phyloP scores from a whole-genome alignment of 805 yeast species.

The Ogataea philodendri region DNA sequence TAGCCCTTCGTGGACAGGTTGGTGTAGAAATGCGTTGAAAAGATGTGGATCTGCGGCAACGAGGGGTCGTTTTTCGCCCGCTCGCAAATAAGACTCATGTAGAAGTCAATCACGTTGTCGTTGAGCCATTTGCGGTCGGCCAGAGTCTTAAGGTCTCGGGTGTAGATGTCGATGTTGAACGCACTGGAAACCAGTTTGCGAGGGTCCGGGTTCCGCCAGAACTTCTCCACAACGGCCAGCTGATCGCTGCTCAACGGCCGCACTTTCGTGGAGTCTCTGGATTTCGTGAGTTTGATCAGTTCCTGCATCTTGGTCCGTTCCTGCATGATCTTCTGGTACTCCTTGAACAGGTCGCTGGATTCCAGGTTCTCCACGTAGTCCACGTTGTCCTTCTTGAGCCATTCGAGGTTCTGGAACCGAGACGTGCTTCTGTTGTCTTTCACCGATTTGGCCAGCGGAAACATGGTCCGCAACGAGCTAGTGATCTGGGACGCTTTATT shows the following conservation, averaged over 20 bases:
- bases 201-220: conserved; percentile 32
- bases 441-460: conserved; percentile 7
- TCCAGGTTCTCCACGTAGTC: conserved; percentile 33
- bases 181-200: conserved; percentile 33
- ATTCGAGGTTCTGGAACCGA: conserved; percentile 31
- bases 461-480: conserved; percentile 15
- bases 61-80: conserved; percentile 26
- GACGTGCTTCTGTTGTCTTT: conserved; percentile 19
- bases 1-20: conserved; percentile 72
- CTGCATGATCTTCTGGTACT: conserved; percentile 43
- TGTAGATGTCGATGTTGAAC: conserved; percentile 56
- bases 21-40: conserved; percentile 87
- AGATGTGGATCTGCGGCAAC: conserved; percentile 53
- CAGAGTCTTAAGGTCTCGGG: conserved; percentile 69
- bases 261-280: conserved; percentile 35
- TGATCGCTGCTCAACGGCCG: conserved; percentile 34
- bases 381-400: conserved; percentile 32
- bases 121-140: conserved; percentile 79
- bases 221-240: conserved; percentile 32
- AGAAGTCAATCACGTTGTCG: conserved; percentile 86
- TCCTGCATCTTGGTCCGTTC: conserved; percentile 40
- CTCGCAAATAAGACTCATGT: conserved; percentile 53
- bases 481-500: conserved; percentile 14
- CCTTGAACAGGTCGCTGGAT: conserved; percentile 35
- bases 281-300: conserved; percentile 35